These are phyloP conservation scores for Salix exigua DNA, from an alignment of 345 rosid species.

Conservation along the genomic window DNA sequence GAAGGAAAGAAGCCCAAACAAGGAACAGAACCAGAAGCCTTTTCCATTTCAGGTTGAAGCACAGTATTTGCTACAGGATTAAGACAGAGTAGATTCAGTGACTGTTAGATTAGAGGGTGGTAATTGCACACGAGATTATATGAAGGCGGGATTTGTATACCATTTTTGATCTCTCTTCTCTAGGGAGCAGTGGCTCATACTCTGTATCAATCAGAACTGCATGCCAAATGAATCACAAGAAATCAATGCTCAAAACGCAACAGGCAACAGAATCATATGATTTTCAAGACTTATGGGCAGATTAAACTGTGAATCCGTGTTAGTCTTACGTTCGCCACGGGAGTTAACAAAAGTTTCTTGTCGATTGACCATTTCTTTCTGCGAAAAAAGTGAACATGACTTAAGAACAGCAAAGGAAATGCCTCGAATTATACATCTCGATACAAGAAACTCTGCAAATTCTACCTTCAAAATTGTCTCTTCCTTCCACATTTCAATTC, in stretches of 20 bases:
- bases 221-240: background rate
- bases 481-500: constrained; percentile 82
- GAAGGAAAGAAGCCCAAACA: constrained; percentile 68
- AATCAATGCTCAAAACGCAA: background rate
- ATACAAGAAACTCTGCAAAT: background rate
- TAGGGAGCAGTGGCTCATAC: constrained; percentile 67
- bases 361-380: constrained; percentile 61
- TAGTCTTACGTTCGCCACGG: constrained; percentile 72
- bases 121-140: background rate
- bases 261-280: background rate
- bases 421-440: background rate
- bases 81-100: background rate
- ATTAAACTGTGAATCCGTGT: background rate
- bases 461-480: constrained; percentile 71
- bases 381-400: constrained; percentile 19
- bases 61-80: constrained; percentile 50
- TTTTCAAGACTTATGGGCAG: background rate
- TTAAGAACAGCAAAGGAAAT: background rate
- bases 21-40: constrained; percentile 39
- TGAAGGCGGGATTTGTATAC: constrained; percentile 29
- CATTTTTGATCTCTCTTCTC: constrained; percentile 60
- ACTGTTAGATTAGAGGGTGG: background rate
- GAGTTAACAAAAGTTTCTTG: constrained; percentile 48
- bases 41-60: constrained; percentile 74
- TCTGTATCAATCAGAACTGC: constrained; percentile 72